Evolutionary conservation across 2,329 filamentous ascomycete species (phyloP), one percentile per base, ranked within the genome.

Genomic region (Macrophomina phaseolina): DNA sequence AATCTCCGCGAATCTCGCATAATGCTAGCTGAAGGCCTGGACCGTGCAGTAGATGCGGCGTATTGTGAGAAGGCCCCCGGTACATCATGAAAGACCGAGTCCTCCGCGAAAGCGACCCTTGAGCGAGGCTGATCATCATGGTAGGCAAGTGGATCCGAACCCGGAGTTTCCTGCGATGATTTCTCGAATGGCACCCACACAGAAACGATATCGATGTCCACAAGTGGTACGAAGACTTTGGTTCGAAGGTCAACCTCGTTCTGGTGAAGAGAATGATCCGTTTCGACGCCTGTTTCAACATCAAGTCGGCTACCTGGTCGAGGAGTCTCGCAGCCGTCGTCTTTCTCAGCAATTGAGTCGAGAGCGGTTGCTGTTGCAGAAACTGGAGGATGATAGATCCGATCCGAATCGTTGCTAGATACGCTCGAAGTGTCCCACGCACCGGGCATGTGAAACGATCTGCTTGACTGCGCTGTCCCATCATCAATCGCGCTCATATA

Each of bases 401-500:
- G 63, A 18, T 64, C 61, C 9, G 72, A 64, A 14, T 58, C 65
- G n/a, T 69, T 70, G 53, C 71, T 73, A 11, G 68, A 65, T 6
- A 68, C 48, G 32, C 52, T 66, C 30, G 65, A 75, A 70, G 77
- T 77, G 49, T 77, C 76, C 81, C 81, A 83, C 8, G 77, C 79
- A 30, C 81, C 81, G 32, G 81, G 81, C 51, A 83, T 70, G 46
- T 75, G 69, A 32, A 65, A 68, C 5, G 66, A 61, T 36, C 69
- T 71, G 30, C 72, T 71, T 9, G 71, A 67, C 46, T 66, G 63
- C 2, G 62, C 68, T 30, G 77, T 75, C 9, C 74, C 75, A 45
- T 79, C 77, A 67, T 84, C 87, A 65, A 88, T 80, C 11, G 86
- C 87, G 73, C 88, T 94, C 89, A 93, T 90, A 72, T 95, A 96